phyloP scores from a whole-genome alignment of 192 early-diverging fungal genomes.

The Allomyces arbusculus region DNA sequence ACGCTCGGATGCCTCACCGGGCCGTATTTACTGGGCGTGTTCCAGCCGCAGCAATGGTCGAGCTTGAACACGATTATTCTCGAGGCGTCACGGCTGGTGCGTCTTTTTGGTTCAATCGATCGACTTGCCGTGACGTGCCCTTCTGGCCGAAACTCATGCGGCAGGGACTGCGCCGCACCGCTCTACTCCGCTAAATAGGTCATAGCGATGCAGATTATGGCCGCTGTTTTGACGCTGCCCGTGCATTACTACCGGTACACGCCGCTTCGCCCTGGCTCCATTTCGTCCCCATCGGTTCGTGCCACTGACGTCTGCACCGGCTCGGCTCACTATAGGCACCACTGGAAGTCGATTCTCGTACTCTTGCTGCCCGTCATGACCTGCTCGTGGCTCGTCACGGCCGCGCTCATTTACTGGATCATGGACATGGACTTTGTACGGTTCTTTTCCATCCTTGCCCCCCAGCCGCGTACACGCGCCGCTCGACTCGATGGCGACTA shows the following conservation, averaged over 20 bases:
- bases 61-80: background rate
- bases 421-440: background rate
- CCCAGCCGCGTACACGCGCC: too few relatives aligned
- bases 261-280: too few relatives aligned
- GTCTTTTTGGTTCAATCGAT: background rate
- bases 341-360: conserved; percentile 38
- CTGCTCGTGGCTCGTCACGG: conserved; percentile 55
- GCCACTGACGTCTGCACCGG: too few relatives aligned
- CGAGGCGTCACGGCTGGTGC: background rate
- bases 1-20: background rate
- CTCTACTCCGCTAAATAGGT: background rate
- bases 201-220: background rate
- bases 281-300: too few relatives aligned
- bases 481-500: too few relatives aligned
- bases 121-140: background rate
- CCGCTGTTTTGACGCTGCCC: background rate
- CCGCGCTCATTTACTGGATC: conserved; percentile 41
- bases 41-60: background rate
- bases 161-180: too few relatives aligned
- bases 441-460: too few relatives aligned
- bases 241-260: background rate
- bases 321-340: background rate
- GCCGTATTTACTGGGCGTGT: background rate
- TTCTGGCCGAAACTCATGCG: too few relatives aligned
- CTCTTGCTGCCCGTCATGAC: conserved; percentile 66